A percentile compares a stretch with the other conserved stretches of the same genome.
Evolutionary conservation across 305 asterid genomes (phyloP).

Genomic region (Stenogyne calaminthoides): DNA sequence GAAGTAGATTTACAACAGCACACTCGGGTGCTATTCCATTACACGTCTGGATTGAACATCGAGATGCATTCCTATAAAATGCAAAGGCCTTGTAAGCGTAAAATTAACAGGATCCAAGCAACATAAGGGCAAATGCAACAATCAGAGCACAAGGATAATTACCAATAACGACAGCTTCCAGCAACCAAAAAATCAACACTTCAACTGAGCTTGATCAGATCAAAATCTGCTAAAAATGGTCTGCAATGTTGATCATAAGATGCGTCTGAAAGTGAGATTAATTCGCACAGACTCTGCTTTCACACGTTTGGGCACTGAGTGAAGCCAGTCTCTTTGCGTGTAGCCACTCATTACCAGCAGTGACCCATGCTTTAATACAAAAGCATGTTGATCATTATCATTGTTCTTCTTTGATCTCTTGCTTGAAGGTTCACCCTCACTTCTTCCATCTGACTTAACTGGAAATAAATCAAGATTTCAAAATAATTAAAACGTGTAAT

Average conservation of each 20-base stretch:
- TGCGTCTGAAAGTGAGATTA: conserved; percentile 85
- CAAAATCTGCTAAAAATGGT: not conserved
- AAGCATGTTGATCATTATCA: conserved; percentile 54
- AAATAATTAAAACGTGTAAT: not conserved
- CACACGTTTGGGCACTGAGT: conserved; percentile 89
- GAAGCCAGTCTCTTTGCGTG: conserved; percentile 93
- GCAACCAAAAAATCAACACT: not conserved
- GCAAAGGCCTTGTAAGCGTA: not conserved
- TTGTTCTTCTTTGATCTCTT: conserved; percentile 55
- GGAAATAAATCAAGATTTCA: conserved; percentile 7
- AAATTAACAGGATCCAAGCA: not conserved
- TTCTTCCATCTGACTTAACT: conserved; percentile 37
- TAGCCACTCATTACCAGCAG: conserved; percentile 89
- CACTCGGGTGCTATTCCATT: not conserved
- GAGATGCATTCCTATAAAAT: not conserved
- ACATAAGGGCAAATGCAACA: not conserved
- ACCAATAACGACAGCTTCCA: not conserved
- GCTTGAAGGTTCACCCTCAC: conserved; percentile 56
- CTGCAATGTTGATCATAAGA: conserved; percentile 38
- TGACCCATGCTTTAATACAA: conserved; percentile 80
- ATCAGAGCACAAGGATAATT: not conserved
- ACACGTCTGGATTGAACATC: not conserved
- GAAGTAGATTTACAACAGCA: not conserved
- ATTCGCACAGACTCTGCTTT: conserved; percentile 73
- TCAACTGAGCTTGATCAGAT: conserved; percentile 16